Evolutionary conservation across 805 yeast species (phyloP), one percentile per base, ranked within the genome.

Genomic region (Priceomyces medius): DNA sequence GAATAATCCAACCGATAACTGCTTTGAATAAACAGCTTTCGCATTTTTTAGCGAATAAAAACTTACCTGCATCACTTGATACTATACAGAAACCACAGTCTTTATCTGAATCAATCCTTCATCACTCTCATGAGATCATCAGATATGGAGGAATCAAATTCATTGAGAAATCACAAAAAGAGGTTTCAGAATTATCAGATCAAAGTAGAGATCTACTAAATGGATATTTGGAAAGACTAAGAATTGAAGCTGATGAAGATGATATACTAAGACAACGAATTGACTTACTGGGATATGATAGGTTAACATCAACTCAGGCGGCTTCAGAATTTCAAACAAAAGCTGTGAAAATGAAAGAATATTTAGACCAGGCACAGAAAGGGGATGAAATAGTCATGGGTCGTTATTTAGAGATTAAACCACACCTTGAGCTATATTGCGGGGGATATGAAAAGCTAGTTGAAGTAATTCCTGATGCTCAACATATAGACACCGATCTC

Each of bases 21-120:
- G 64, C 74, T 3, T 53, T 83, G 19, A 73, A 74, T 35, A 66
- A 64, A 26, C 56, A 74, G 28, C 55, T 82, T 20, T 62, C 65
- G 16, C 61, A 63, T 23, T 72, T 70, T 46, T 48, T 83, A 3
- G 64, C 73, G 0, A 77, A 71, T 13, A 53, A 75, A 27, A 73
- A 73, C n/a, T 57, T 86, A 0, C 85, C 88, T 0, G 80, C 83
- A 0, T 64, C 83, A 0, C 58, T 87, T 2, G 89, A 85, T 39
- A 65, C 84, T 0, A 53, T 83, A 0, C 78, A 79, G 38, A 72
- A 69, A 40, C 81, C 86, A 58, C 63, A 76, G 63, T 48, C 71
- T 17, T 55, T 85, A 0, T 93, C 95, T 0, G 70, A 70, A 6
- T 72, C 81, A 1, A 64, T 85, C 1, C 43, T 79, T 0, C 74